phyloP scores from a whole-genome alignment of 306 rosid genomes.

The Arachis stenosperma region DNA sequence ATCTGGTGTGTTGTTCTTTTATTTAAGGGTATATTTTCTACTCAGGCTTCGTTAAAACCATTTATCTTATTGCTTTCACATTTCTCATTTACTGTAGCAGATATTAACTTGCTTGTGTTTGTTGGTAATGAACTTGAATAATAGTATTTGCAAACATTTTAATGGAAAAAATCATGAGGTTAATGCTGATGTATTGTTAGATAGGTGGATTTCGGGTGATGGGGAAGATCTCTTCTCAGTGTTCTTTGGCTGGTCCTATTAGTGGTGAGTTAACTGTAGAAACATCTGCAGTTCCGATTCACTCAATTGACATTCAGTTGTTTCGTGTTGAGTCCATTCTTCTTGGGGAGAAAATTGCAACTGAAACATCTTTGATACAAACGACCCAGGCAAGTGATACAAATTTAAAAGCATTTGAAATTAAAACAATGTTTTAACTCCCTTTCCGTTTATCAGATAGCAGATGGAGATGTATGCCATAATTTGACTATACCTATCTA shows the following conservation, averaged over 20 bases:
- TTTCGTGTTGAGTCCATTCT: constrained; percentile 88
- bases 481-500: constrained; percentile 75
- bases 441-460: constrained; percentile 57
- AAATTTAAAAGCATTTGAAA: constrained; percentile 20
- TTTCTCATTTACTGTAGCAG: neutral
- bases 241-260: constrained; percentile 72
- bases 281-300: constrained; percentile 83
- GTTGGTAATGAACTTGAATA: neutral
- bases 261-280: constrained; percentile 84
- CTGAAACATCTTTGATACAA: constrained; percentile 82
- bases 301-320: constrained; percentile 79
- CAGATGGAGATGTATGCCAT: constrained; percentile 81
- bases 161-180: constrained; percentile 20
- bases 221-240: constrained; percentile 82
- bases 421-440: constrained; percentile 25
- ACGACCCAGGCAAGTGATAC: constrained; percentile 73
- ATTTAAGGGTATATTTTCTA: neutral
- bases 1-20: constrained; percentile 63
- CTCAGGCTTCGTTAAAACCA: neutral
- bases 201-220: constrained; percentile 88
- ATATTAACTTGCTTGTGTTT: constrained; percentile 19
- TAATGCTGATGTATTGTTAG: constrained; percentile 40
- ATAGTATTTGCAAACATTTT: constrained; percentile 21
- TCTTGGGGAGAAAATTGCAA: constrained; percentile 75
- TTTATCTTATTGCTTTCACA: constrained; percentile 12